Conservation (phyloP, 2,329 filamentous ascomycete genomes). For the Stachybotrys chlorohalonatus region DNA sequence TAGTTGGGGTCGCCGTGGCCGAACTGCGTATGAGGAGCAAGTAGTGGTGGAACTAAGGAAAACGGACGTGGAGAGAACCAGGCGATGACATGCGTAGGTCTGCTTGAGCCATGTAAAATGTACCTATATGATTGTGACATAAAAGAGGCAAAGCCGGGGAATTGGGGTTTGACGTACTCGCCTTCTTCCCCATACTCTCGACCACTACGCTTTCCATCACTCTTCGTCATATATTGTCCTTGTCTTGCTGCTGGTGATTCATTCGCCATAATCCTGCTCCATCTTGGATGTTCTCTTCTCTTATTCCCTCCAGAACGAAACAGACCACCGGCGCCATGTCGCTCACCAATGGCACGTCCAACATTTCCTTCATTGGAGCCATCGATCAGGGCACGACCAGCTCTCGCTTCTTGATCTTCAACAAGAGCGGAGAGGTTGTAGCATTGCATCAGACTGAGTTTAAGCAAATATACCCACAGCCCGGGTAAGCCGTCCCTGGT, state of each 20-base stretch:
- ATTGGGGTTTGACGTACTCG: neutral
- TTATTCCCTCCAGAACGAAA: slow-evolving; percentile 10
- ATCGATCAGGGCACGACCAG: slow-evolving; percentile 77
- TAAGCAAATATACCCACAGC: slow-evolving; percentile 62
- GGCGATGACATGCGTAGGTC: neutral
- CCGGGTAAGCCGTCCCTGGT: slow-evolving; percentile 46
- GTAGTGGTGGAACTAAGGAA: neutral
- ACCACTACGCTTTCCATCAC: neutral
- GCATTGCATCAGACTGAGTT: slow-evolving; percentile 70
- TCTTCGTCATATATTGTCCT: neutral
- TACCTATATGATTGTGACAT: neutral
- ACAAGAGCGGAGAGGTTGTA: slow-evolving; percentile 58
- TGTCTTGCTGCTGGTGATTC: slow-evolving; percentile 1
- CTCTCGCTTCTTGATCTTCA: slow-evolving; percentile 71
- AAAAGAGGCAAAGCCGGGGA: neutral
- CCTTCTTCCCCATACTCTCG: neutral
- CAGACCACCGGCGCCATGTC: slow-evolving; percentile 19
- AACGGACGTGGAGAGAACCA: neutral
- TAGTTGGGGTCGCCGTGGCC: neutral
- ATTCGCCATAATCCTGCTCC: neutral
- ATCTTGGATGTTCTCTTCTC: slow-evolving; percentile 13
- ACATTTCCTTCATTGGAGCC: slow-evolving; percentile 54
- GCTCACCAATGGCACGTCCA: slow-evolving; percentile 14
- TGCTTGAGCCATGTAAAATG: neutral
- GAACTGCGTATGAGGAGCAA: neutral